Evolutionary conservation across 2,329 filamentous ascomycete species (phyloP).

Genomic region (Pseudohalonectria lignicola): DNA sequence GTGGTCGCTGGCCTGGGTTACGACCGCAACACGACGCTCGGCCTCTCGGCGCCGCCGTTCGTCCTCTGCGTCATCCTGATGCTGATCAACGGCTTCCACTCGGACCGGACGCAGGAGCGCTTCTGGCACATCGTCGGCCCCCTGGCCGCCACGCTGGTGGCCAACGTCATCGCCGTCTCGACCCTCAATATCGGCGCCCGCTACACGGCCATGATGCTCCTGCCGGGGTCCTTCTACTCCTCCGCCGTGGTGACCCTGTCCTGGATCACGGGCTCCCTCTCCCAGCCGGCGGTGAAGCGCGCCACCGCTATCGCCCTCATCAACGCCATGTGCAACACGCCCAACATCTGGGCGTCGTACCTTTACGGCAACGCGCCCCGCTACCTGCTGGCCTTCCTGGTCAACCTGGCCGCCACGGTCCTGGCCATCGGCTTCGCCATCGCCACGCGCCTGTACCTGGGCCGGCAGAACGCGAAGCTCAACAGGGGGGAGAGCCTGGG

Average conservation of each 20-base stretch:
- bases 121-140: slow-evolving; percentile 16
- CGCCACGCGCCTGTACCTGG: slow-evolving; percentile 14
- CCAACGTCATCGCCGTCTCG: slow-evolving; percentile 18
- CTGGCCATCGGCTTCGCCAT: slow-evolving; percentile 16
- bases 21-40: slow-evolving; percentile 17
- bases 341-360: slow-evolving; percentile 17
- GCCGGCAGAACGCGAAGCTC: slow-evolving; percentile 15
- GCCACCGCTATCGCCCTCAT: slow-evolving; percentile 16
- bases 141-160: slow-evolving; percentile 13
- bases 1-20: slow-evolving; percentile 33
- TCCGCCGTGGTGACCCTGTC: slow-evolving; percentile 15
- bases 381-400: slow-evolving; percentile 15
- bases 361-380: slow-evolving; percentile 15
- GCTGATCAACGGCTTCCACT: slow-evolving; percentile 18
- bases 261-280: slow-evolving; percentile 15
- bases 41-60: slow-evolving; percentile 16
- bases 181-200: slow-evolving; percentile 15
- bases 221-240: slow-evolving; percentile 15
- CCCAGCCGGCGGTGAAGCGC: slow-evolving; percentile 14
- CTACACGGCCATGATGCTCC: slow-evolving; percentile 20
- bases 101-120: slow-evolving; percentile 15
- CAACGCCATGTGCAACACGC: slow-evolving; percentile 17
- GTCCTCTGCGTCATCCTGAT: slow-evolving; percentile 18
- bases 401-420: slow-evolving; percentile 15
- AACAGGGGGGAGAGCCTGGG: slow-evolving; percentile 13